Evolutionary conservation across 305 asterid genomes (phyloP).

Genomic region (Solanum hybrid): DNA sequence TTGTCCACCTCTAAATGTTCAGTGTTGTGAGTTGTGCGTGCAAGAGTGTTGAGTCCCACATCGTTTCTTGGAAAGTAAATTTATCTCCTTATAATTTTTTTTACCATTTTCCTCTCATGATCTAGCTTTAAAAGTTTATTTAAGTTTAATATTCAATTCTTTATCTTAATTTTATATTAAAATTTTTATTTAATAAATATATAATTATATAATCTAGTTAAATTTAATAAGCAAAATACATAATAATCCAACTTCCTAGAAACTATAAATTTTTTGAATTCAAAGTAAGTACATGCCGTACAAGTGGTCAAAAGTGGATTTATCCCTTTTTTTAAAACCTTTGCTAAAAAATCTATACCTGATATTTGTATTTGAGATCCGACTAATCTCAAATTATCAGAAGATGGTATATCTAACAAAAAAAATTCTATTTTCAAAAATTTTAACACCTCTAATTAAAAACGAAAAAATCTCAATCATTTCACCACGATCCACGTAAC

Average conservation of each 20-base stretch:
- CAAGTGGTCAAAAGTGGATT: background rate
- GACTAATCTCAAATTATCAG: background rate
- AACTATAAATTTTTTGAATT: background rate
- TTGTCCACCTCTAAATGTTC: background rate
- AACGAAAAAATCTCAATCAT: rapidly evolving
- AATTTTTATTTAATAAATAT: too few relatives aligned
- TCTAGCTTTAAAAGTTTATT: background rate
- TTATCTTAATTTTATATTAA: too few relatives aligned
- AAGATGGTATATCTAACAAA: background rate
- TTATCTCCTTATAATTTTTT: background rate
- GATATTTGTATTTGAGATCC: too few relatives aligned
- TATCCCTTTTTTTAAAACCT: background rate
- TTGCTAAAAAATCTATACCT: too few relatives aligned
- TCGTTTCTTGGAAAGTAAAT: background rate
- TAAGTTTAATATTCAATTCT: too few relatives aligned
- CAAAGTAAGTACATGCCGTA: background rate
- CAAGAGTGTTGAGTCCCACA: background rate
- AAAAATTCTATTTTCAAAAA: rapidly evolving
- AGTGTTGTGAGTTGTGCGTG: background rate
- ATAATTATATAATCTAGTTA: too few relatives aligned
- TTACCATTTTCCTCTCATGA: background rate
- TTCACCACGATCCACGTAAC: background rate
- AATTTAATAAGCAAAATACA: too few relatives aligned
- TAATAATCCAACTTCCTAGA: background rate
- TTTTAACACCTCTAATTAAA: rapidly evolving